Conservation (phyloP, 1,139 yeast genomes). For the Suzukiozyma palmioleophila region DNA sequence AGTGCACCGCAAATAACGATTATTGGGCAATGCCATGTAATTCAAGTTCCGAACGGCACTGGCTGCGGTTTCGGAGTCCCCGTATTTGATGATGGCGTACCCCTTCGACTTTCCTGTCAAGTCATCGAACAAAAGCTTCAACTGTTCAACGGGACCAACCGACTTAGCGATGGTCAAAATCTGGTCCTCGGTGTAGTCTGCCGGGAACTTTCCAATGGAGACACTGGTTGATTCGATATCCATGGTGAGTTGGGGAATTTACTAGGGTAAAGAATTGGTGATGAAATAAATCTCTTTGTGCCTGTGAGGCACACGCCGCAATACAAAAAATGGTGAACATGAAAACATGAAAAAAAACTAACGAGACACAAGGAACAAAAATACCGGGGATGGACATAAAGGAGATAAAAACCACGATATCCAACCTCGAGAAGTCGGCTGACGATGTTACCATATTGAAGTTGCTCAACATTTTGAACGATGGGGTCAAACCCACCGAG, state of each 20-base stretch:
- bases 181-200: conserved; percentile 78
- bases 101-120: conserved; percentile 91
- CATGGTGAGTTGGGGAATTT: conserved; percentile 10
- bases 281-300: neutral
- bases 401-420: conserved; percentile 68
- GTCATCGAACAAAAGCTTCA: conserved; percentile 78
- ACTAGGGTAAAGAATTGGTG: conserved; percentile 3
- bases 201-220: conserved; percentile 36
- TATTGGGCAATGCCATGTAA: conserved; percentile 69
- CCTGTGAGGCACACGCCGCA: neutral
- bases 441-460: conserved; percentile 66
- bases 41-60: conserved; percentile 88
- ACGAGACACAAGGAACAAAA: neutral
- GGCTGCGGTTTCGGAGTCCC: conserved; percentile 74
- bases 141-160: conserved; percentile 80
- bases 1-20: conserved; percentile 66
- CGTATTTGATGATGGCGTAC: conserved; percentile 80
- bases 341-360: neutral
- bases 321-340: neutral
- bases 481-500: conserved; percentile 81
- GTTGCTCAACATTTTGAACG: conserved; percentile 62
- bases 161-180: conserved; percentile 71
- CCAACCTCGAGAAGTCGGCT: conserved; percentile 68
- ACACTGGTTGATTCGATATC: conserved; percentile 22
- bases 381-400: conserved; percentile 55